Evolutionary conservation across 2,329 filamentous ascomycete species (phyloP).

Genomic region (Dothistroma septosporum): DNA sequence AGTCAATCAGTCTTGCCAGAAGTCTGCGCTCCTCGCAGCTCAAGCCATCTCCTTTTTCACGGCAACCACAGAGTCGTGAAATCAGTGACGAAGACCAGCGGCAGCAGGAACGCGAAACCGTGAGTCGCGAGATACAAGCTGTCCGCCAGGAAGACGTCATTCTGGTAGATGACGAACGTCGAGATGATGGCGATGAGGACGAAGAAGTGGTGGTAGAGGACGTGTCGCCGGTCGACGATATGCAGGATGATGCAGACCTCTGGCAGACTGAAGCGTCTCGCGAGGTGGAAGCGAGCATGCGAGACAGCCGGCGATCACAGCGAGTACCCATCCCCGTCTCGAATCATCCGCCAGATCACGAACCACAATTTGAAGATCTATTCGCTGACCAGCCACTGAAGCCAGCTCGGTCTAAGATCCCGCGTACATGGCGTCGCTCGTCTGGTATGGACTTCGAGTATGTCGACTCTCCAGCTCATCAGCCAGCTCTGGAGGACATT

Average conservation of each 20-base stretch:
- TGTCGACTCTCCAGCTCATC: slow-evolving; percentile 35
- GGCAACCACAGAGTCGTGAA: not conserved
- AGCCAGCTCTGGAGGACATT: slow-evolving; percentile 5
- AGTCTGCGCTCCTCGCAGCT: not conserved
- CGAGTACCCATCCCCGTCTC: not conserved
- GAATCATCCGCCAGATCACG: slow-evolving; percentile 13
- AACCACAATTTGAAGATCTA: slow-evolving; percentile 32
- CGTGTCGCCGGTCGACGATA: slow-evolving; percentile 11
- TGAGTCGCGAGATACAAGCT: slow-evolving; percentile 21
- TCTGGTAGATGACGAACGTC: slow-evolving; percentile 17
- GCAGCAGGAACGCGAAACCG: slow-evolving; percentile 19
- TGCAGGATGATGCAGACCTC: slow-evolving; percentile 35
- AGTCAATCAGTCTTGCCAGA: slow-evolving; percentile 16
- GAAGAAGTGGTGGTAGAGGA: slow-evolving; percentile 12
- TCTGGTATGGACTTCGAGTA: slow-evolving; percentile 38
- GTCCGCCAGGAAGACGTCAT: slow-evolving; percentile 21
- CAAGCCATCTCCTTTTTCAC: not conserved
- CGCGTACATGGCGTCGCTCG: slow-evolving; percentile 42
- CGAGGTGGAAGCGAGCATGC: slow-evolving; percentile 23
- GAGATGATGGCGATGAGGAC: slow-evolving; percentile 12
- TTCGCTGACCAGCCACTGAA: slow-evolving; percentile 33
- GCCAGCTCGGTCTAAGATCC: slow-evolving; percentile 39
- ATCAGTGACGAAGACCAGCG: slow-evolving; percentile 10
- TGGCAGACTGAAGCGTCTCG: slow-evolving; percentile 49
- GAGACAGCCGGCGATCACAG: not conserved